Evolutionary conservation across 2,329 filamentous ascomycete genomes (phyloP).

Genomic region (Ophiostoma populinum): DNA sequence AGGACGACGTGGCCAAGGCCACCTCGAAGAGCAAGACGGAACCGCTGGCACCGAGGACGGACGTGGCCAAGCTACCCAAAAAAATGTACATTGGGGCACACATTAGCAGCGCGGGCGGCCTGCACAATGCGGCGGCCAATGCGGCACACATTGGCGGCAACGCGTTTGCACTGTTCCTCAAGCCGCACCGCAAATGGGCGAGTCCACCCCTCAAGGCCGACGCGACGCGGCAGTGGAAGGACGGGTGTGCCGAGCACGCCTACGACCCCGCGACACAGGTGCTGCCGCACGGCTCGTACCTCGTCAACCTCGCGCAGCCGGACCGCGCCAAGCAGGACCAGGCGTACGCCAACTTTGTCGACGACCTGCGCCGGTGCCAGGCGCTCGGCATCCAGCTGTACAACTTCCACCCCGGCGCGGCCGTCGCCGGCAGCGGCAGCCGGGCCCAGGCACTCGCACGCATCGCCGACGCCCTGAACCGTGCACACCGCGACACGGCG

Average conservation of each 20-base stretch:
- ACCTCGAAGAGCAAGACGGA: neutral
- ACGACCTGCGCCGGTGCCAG: slow-evolving; percentile 77
- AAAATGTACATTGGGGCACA: slow-evolving; percentile 80
- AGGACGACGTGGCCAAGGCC: neutral
- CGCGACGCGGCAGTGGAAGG: slow-evolving; percentile 52
- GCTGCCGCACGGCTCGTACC: slow-evolving; percentile 87
- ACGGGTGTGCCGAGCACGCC: slow-evolving; percentile 46
- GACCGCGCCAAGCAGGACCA: slow-evolving; percentile 67
- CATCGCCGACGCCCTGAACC: slow-evolving; percentile 69
- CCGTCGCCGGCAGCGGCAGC: slow-evolving; percentile 43
- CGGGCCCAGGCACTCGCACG: slow-evolving; percentile 55
- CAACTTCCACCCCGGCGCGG: slow-evolving; percentile 91
- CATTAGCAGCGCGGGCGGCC: slow-evolving; percentile 76
- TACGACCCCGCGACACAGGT: slow-evolving; percentile 59
- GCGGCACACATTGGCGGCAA: slow-evolving; percentile 73
- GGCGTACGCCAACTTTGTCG: slow-evolving; percentile 70
- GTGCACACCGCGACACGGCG: slow-evolving; percentile 58
- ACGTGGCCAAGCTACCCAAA: slow-evolving; percentile 42
- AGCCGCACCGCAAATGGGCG: slow-evolving; percentile 89
- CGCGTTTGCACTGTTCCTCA: slow-evolving; percentile 85
- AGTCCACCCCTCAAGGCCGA: slow-evolving; percentile 56
- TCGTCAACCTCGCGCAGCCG: slow-evolving; percentile 83
- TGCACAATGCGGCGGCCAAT: slow-evolving; percentile 75
- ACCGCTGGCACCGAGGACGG: slow-evolving; percentile 50
- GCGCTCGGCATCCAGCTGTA: slow-evolving; percentile 77